Conservation (phyloP, 352 stramenopile genomes). For the Globisporangium viniferum region DNA sequence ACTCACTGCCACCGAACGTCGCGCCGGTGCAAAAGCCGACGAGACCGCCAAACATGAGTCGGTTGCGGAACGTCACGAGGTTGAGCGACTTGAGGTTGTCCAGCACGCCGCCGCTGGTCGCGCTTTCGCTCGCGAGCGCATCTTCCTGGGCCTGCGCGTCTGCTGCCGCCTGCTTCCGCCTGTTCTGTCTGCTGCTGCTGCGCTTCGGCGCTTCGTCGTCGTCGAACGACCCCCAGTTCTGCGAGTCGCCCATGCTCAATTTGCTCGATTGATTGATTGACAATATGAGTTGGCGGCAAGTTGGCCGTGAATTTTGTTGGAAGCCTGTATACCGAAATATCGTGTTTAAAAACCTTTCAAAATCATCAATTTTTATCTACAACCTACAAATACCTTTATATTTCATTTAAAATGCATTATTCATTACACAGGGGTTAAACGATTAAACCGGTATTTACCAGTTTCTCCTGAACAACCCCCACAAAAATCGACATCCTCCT, state of each 20-base stretch:
- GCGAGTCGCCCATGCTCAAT: slow-evolving; percentile 57
- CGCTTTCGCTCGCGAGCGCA: background rate
- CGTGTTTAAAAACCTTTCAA: background rate
- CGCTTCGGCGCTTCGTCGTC: slow-evolving; percentile 23
- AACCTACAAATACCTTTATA: background rate
- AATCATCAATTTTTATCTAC: background rate
- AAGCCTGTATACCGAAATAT: background rate
- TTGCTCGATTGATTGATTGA: slow-evolving; percentile 9
- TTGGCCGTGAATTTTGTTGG: background rate
- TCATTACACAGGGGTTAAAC: background rate
- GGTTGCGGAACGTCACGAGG: slow-evolving; percentile 57
- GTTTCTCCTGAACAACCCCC: too few species aligned
- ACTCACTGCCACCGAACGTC: slow-evolving; percentile 73
- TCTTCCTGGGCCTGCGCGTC: slow-evolving; percentile 2
- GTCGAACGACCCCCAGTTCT: slow-evolving; percentile 84
- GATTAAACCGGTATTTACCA: background rate
- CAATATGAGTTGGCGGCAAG: background rate
- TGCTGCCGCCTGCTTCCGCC: slow-evolving; percentile 11
- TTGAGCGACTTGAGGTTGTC: slow-evolving; percentile 28
- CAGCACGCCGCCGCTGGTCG: slow-evolving; percentile 9
- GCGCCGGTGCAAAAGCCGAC: slow-evolving; percentile 77
- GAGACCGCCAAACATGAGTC: slow-evolving; percentile 71
- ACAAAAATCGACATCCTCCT: too few species aligned
- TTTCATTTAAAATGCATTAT: background rate
- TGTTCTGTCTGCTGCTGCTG: slow-evolving; percentile 9